These are phyloP conservation scores for Botrytis cinerea DNA, from an alignment of 2,329 filamentous ascomycete genomes.

Conservation along the genomic window DNA sequence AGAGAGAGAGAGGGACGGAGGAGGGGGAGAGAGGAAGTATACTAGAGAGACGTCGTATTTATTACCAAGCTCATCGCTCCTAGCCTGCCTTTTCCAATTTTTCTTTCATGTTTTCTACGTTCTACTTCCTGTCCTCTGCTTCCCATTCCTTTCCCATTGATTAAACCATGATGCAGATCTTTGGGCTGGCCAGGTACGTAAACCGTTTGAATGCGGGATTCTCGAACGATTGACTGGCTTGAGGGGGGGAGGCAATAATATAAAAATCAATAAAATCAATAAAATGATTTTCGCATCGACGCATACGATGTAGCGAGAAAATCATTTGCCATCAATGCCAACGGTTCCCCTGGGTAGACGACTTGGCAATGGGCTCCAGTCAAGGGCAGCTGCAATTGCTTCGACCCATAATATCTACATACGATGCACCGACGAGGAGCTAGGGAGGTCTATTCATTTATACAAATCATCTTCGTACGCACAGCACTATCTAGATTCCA, in stretches of 20 bases:
- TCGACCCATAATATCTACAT: constrained; percentile 1
- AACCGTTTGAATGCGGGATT: constrained; percentile 11
- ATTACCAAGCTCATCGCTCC: neutral
- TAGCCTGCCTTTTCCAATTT: neutral
- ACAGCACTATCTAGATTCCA: neutral
- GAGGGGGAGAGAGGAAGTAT: neutral
- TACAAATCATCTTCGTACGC: neutral
- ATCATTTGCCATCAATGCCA: constrained; percentile 3
- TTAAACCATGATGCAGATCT: constrained; percentile 6
- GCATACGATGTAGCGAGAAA: neutral
- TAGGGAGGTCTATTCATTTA: neutral
- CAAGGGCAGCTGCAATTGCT: neutral
- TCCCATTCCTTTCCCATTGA: neutral
- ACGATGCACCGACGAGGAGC: neutral
- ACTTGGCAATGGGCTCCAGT: neutral
- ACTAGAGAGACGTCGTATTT: neutral
- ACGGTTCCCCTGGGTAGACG: constrained; percentile 8
- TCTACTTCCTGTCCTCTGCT: too few species aligned
- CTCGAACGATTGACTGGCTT: neutral
- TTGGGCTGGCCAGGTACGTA: neutral
- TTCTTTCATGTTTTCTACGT: neutral
- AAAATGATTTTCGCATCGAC: neutral
- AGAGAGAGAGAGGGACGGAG: neutral
- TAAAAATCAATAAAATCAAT: constrained; percentile 19
- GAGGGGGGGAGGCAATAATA: constrained; percentile 1